A percentile compares a stretch with the other conserved stretches of the same genome.
phyloP scores from a whole-genome alignment of 495 filamentous ascomycete species.

The Articulospora tetracladia region DNA sequence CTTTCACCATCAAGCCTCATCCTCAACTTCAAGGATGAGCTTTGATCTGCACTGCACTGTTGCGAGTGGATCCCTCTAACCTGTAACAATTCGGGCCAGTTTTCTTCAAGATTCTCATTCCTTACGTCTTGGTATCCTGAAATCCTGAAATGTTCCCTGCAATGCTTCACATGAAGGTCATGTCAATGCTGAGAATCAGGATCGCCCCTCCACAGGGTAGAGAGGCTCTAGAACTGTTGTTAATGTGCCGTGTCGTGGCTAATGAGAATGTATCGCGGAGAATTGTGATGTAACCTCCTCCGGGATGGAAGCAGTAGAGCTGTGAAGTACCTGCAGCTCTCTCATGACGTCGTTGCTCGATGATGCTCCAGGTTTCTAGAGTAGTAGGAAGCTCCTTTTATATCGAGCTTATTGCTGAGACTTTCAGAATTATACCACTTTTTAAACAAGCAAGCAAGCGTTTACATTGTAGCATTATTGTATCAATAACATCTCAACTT shows the following conservation, averaged over 20 bases:
- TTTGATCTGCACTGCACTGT: slow-evolving; percentile 4
- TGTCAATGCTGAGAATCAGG: neutral
- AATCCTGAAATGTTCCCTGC: slow-evolving; percentile 16
- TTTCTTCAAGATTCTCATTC: neutral
- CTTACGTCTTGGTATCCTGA: neutral
- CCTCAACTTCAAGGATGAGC: neutral
- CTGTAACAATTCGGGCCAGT: neutral
- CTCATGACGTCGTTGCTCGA: slow-evolving; percentile 7
- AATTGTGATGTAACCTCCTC: slow-evolving; percentile 3
- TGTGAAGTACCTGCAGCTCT: slow-evolving; percentile 10
- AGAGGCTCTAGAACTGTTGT: neutral
- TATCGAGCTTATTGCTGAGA: neutral
- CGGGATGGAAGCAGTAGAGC: neutral
- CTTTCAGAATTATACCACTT: neutral
- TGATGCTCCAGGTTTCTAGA: neutral
- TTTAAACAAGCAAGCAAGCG: neutral
- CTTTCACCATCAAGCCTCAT: neutral
- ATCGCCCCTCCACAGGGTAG: neutral
- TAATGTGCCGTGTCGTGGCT: neutral
- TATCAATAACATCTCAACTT: neutral
- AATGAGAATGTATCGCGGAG: neutral
- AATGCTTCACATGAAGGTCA: slow-evolving; percentile 5
- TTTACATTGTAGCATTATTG: neutral
- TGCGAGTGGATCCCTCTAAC: neutral
- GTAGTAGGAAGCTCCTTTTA: neutral